phyloP scores from a whole-genome alignment of 2,329 filamentous ascomycete genomes.

The Hysterium pulicare region DNA sequence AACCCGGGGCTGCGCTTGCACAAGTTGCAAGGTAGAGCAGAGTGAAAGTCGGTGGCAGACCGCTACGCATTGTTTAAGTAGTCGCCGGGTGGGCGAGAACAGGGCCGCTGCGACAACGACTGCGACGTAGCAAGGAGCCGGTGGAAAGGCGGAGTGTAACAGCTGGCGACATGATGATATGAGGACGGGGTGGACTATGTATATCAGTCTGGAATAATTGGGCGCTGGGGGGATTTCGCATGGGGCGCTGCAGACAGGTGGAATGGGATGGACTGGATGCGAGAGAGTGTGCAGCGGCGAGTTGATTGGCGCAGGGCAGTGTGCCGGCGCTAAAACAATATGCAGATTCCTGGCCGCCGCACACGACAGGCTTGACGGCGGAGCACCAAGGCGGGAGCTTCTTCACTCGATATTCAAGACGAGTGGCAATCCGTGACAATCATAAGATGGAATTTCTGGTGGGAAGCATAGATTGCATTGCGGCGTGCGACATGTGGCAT shows the following conservation, averaged over 20 bases:
- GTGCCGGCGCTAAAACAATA: not conserved
- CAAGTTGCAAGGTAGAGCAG: conserved; percentile 24
- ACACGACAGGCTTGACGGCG: too few species aligned
- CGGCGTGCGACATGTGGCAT: too few species aligned
- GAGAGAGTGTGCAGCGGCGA: not conserved
- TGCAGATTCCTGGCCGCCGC: conserved; percentile 1
- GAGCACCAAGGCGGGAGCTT: too few species aligned
- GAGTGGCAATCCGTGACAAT: too few species aligned
- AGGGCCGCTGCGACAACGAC: conserved; percentile 14
- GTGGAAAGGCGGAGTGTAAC: conserved; percentile 22
- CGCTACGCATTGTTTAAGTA: conserved; percentile 21
- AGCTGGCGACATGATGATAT: conserved; percentile 20
- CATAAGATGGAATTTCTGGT: too few species aligned
- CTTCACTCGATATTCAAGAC: too few species aligned
- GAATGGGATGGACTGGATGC: not conserved
- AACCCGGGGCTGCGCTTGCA: conserved; percentile 22
- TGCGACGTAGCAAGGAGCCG: conserved; percentile 26
- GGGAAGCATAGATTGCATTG: too few species aligned
- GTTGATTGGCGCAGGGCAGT: not conserved
- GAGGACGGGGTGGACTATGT: conserved; percentile 19
- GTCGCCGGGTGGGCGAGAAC: conserved; percentile 8
- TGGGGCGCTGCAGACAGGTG: not conserved
- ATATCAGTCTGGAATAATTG: conserved; percentile 13
- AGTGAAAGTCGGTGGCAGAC: conserved; percentile 19
- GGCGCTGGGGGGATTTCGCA: not conserved